phyloP scores from a whole-genome alignment of 352 stramenopile species.

The Globisporangium middletonii region DNA sequence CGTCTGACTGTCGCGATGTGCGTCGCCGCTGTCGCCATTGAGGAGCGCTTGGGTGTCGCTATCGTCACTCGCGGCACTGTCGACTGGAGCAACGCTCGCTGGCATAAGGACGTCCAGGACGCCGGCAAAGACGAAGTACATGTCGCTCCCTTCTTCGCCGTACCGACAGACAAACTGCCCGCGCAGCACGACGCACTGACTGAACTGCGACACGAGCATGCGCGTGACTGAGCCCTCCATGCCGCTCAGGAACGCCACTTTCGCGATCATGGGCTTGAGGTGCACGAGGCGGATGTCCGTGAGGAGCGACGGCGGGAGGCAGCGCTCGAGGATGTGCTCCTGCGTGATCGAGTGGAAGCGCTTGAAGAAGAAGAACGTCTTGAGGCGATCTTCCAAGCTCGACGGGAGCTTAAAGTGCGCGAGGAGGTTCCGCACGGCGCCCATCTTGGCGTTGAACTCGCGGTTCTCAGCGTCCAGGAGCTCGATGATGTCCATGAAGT shows the following conservation, averaged over 20 bases:
- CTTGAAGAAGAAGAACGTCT: slow-evolving; percentile 43
- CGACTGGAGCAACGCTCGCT: background rate
- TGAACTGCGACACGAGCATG: slow-evolving; percentile 43
- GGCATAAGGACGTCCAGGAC: slow-evolving; percentile 29
- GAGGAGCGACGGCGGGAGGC: slow-evolving; percentile 36
- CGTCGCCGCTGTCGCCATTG: background rate
- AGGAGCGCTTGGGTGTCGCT: too few species aligned
- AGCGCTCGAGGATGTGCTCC: slow-evolving; percentile 33
- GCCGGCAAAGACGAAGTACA: slow-evolving; percentile 52
- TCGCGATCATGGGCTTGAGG: slow-evolving; percentile 43
- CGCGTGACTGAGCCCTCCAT: slow-evolving; percentile 39
- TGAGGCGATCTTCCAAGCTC: slow-evolving; percentile 24
- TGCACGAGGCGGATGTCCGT: slow-evolving; percentile 44
- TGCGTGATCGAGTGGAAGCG: slow-evolving; percentile 50
- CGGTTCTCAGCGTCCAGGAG: slow-evolving; percentile 35
- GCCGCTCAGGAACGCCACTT: slow-evolving; percentile 38
- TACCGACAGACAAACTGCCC: slow-evolving; percentile 33
- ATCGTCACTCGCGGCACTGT: slow-evolving; percentile 6
- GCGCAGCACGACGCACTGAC: slow-evolving; percentile 26
- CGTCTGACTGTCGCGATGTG: background rate
- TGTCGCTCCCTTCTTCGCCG: slow-evolving; percentile 42
- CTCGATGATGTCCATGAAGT: slow-evolving; percentile 37
- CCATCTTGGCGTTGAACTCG: slow-evolving; percentile 36
- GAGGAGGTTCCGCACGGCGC: slow-evolving; percentile 29
- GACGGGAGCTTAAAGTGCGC: slow-evolving; percentile 30